Evolutionary conservation across 1,284 basidiomycete genomes (phyloP), one percentile per base, ranked within the genome.

Genomic region (Thelephora terrestris): DNA sequence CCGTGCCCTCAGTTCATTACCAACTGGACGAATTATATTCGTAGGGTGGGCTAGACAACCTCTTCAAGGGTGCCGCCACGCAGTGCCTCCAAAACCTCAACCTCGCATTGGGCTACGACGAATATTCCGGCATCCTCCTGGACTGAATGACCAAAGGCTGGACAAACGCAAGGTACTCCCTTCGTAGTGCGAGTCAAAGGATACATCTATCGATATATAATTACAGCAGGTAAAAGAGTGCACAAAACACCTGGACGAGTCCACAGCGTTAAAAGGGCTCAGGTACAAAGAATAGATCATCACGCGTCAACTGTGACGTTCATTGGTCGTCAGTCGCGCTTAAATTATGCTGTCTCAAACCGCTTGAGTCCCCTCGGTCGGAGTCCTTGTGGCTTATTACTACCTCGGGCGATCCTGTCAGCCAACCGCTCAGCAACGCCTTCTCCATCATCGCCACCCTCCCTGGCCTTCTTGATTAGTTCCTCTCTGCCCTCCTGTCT

Each of bases 11-110:
- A 14, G 7, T 35, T 3, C 49, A 38, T 42, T 54, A 45, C 35
- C 53, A 23, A 37, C 48, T 51, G 55, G 43, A 23, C 40, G 16
- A 25, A 50, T 48, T 45, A 27, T 7, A 16, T 45, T 40, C 46
- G 16, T 57, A 89, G 85, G 92, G 91, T 48, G 91, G 91, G 0
- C 67, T 99, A 55, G 96, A 99, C 64, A 99, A 99, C 69, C 68
- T 99, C 51, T 74, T 99, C 53, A 99, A 99, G 67, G 95, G 95
- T 9, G 96, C 95, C 43, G 95, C 95, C 6, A 99, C 95, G 17
- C 96, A 99, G 68, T 98, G 94, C 65, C 62, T 99, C 51, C 92
- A 97, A 87, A 99, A 99, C 66, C 68, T 99, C 61, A 99, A 99
- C 70, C 75, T 98, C 45, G 85, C 92, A 2, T 75, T 99, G 27